Percentiles rank a stretch among this genome's conserved stretches.
Evolutionary conservation across 768 basidiomycete genomes (phyloP).

Genomic region (Termitomyces sp.): DNA sequence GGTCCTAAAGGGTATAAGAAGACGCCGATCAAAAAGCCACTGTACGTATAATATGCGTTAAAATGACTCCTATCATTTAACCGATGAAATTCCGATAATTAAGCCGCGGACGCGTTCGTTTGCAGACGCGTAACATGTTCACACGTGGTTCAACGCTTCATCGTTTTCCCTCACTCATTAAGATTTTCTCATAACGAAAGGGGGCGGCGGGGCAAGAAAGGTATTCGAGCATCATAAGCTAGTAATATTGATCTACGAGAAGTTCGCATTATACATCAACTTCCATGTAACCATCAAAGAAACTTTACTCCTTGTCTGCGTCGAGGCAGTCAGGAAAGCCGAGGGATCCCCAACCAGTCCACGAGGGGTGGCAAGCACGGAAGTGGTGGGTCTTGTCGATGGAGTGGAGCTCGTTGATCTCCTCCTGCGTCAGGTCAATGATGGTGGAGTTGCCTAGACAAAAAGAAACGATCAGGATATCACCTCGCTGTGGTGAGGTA

Average conservation of each 20-base stretch:
- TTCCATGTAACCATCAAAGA: background rate
- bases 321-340: constrained; percentile 16
- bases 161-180: background rate
- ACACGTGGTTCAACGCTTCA: background rate
- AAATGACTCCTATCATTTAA: too few species aligned
- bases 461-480: background rate
- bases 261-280: background rate
- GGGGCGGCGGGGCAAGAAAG: too few species aligned
- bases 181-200: background rate
- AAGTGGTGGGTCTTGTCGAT: constrained; percentile 61
- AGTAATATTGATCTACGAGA: background rate
- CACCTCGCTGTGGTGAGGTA: background rate
- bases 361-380: constrained; percentile 55
- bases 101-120: background rate
- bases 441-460: constrained; percentile 50
- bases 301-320: constrained; percentile 4
- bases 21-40: too few species aligned
- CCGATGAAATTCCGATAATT: background rate
- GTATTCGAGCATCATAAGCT: background rate
- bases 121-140: background rate
- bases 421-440: constrained; percentile 56
- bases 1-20: too few species aligned
- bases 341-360: constrained; percentile 15
- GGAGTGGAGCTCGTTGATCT: constrained; percentile 48
- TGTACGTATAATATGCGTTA: too few species aligned